These are phyloP conservation scores for Phytophthora rubi DNA, from an alignment of 352 stramenopile species.

Conservation along the genomic window DNA sequence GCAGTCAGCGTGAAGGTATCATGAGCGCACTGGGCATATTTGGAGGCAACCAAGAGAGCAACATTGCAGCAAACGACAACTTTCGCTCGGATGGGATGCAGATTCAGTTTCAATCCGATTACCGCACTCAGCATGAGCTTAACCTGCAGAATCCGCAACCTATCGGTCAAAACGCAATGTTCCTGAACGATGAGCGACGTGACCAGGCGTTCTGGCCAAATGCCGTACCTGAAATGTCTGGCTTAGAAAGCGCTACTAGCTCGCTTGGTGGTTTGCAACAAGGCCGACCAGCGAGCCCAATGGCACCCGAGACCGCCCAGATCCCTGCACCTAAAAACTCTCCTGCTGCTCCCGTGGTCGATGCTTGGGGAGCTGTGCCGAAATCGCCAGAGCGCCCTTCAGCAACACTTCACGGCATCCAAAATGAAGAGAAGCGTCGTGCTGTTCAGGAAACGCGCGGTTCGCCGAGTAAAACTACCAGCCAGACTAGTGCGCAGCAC, in stretches of 20 bases:
- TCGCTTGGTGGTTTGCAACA: conserved; percentile 10
- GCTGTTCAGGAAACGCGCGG: conserved; percentile 24
- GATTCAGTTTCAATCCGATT: conserved; percentile 61
- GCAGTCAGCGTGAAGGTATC: conserved; percentile 75
- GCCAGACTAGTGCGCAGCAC: conserved; percentile 12
- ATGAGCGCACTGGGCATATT: conserved; percentile 82
- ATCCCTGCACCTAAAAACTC: conserved; percentile 23
- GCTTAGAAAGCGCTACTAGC: conserved; percentile 18
- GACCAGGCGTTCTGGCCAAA: conserved; percentile 45
- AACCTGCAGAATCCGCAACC: conserved; percentile 27
- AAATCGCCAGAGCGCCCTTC: conserved; percentile 28
- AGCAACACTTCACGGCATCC: conserved; percentile 46
- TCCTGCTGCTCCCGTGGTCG: conserved; percentile 14
- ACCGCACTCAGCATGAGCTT: conserved; percentile 49
- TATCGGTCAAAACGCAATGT: conserved; percentile 35
- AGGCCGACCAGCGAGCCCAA: conserved; percentile 18
- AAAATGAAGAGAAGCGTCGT: conserved; percentile 55
- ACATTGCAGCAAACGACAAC: conserved; percentile 33
- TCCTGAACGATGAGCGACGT: conserved; percentile 39
- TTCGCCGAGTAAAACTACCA: conserved; percentile 1
- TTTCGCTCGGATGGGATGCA: conserved; percentile 48
- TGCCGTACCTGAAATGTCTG: conserved; percentile 22
- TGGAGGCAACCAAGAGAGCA: conserved; percentile 42
- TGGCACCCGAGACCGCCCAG: conserved; percentile 18
- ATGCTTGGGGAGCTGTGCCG: conserved; percentile 43